These are phyloP conservation scores for Amyloporia xantha DNA, from an alignment of 768 basidiomycete species.

Conservation along the genomic window DNA sequence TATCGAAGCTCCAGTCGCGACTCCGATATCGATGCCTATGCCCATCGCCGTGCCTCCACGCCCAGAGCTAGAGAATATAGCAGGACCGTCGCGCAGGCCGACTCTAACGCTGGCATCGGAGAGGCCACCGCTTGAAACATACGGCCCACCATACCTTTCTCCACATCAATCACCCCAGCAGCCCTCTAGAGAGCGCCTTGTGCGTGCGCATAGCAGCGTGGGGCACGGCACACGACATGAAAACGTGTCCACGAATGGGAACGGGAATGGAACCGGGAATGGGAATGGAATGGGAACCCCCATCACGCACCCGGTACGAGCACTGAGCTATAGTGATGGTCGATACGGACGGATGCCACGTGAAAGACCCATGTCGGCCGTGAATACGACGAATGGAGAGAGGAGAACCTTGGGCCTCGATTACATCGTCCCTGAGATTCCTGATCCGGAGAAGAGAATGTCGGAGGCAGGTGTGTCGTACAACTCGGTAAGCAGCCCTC, in stretches of 20 bases:
- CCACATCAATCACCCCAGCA: too few species aligned
- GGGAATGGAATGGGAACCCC: not conserved
- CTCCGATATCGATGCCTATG: not conserved
- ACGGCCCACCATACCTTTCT: too few species aligned
- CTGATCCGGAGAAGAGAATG: not conserved
- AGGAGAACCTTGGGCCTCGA: too few species aligned
- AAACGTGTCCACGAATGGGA: not conserved
- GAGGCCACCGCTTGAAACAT: not conserved
- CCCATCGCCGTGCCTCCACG: not conserved
- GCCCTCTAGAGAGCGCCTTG: too few species aligned
- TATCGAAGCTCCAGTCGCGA: not conserved
- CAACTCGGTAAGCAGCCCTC: not conserved
- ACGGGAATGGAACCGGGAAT: not conserved
- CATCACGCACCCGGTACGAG: constrained; percentile 6
- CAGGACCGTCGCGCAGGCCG: not conserved
- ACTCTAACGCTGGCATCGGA: not conserved
- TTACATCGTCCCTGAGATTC: too few species aligned
- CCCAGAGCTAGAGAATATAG: not conserved
- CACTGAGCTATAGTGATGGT: constrained; percentile 9
- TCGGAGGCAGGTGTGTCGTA: not conserved
- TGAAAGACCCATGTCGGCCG: too few species aligned
- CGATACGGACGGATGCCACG: too few species aligned
- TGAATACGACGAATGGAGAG: too few species aligned
- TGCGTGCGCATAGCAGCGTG: not conserved
- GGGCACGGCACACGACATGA: not conserved